Evolutionary conservation across 2,329 filamentous ascomycete genomes (phyloP).

Genomic region (Colletotrichum sp.): DNA sequence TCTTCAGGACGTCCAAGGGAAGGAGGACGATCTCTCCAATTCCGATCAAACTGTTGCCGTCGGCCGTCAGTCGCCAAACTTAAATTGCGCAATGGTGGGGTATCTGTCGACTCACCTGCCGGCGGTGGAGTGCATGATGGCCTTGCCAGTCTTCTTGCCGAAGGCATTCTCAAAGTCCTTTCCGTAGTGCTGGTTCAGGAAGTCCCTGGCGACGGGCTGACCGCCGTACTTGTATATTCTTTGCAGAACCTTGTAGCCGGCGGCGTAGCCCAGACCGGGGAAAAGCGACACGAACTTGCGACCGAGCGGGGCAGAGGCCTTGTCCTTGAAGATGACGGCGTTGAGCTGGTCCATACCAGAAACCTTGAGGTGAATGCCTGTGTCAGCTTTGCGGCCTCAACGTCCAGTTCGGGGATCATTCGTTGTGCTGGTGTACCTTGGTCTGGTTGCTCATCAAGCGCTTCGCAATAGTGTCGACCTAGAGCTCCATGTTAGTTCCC

Average conservation of each 20-base stretch:
- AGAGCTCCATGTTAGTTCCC: neutral
- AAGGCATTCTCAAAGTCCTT: slow-evolving; percentile 86
- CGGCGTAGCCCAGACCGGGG: slow-evolving; percentile 95
- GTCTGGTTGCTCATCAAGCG: slow-evolving; percentile 98
- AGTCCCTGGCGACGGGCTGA: slow-evolving; percentile 94
- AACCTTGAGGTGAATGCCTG: neutral
- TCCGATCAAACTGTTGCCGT: slow-evolving; percentile 76
- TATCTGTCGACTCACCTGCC: slow-evolving; percentile 66
- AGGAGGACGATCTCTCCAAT: slow-evolving; percentile 97
- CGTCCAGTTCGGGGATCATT: slow-evolving; percentile 32
- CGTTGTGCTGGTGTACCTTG: slow-evolving; percentile 52
- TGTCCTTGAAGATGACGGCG: slow-evolving; percentile 91
- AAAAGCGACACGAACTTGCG: slow-evolving; percentile 95
- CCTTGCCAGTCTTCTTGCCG: slow-evolving; percentile 96
- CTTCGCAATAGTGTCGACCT: slow-evolving; percentile 99
- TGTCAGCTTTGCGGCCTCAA: neutral
- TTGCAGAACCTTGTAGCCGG: slow-evolving; percentile 97
- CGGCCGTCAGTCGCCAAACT: neutral
- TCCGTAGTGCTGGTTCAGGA: slow-evolving; percentile 79
- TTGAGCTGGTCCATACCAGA: slow-evolving; percentile 68
- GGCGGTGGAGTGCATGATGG: slow-evolving; percentile 95
- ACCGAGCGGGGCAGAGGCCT: slow-evolving; percentile 71
- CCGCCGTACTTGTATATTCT: slow-evolving; percentile 99
- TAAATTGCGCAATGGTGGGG: neutral
- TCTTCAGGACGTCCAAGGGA: slow-evolving; percentile 96